Evolutionary conservation across 2,329 filamentous ascomycete species (phyloP).

Genomic region (Aspergillus thermomutatus): DNA sequence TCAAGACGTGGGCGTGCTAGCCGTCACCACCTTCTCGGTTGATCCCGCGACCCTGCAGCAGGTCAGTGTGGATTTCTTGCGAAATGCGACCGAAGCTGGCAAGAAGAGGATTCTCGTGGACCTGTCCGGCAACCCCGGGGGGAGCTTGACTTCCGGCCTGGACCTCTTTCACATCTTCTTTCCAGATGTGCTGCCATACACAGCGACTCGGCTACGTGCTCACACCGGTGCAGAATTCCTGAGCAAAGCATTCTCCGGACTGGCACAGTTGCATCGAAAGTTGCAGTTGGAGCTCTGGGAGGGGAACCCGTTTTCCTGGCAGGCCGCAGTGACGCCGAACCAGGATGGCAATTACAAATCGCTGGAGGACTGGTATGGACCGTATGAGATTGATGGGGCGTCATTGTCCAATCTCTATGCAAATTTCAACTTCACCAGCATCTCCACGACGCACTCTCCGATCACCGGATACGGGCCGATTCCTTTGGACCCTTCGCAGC

Average conservation of each 20-base stretch:
- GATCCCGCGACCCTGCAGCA: conserved; percentile 8
- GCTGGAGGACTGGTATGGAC: conserved; percentile 46
- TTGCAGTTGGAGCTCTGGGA: neutral
- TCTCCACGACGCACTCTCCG: conserved; percentile 15
- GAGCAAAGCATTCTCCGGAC: conserved; percentile 24
- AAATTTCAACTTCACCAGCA: conserved; percentile 24
- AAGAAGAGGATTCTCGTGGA: conserved; percentile 66
- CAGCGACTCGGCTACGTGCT: conserved; percentile 47
- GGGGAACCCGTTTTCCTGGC: neutral
- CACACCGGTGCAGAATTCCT: conserved; percentile 38
- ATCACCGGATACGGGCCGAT: conserved; percentile 26
- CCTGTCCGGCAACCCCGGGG: conserved; percentile 59
- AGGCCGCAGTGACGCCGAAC: conserved; percentile 22
- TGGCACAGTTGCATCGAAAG: neutral
- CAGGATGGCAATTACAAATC: conserved; percentile 34
- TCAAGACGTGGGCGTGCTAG: neutral
- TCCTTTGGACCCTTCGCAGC: conserved; percentile 12
- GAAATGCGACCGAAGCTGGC: conserved; percentile 31
- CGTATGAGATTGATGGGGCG: conserved; percentile 20
- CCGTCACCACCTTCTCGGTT: conserved; percentile 12
- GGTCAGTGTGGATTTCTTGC: conserved; percentile 17
- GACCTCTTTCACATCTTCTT: conserved; percentile 56
- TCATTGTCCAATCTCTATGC: conserved; percentile 22
- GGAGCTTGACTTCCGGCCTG: conserved; percentile 46
- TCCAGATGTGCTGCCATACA: conserved; percentile 44